Evolutionary conservation across 2,329 filamentous ascomycete genomes (phyloP).

Genomic region (Colletotrichum sp.): DNA sequence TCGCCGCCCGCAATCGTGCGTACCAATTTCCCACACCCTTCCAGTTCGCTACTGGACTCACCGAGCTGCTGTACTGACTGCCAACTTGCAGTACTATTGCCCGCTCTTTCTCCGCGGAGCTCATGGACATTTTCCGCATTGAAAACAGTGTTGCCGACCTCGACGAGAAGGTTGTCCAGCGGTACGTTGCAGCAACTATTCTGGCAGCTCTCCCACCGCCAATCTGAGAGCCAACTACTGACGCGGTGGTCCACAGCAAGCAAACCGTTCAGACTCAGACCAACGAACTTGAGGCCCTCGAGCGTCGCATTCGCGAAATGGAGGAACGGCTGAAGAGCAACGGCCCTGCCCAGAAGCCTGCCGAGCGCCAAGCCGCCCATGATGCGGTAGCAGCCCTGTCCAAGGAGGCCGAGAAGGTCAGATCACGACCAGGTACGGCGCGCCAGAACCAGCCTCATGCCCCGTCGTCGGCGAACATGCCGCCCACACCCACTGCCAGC

Average conservation of each 20-base stretch:
- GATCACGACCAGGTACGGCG: constrained; percentile 60
- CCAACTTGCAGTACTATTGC: constrained; percentile 74
- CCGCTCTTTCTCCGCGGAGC: constrained; percentile 82
- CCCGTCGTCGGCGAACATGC: constrained; percentile 61
- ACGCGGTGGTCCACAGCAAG: constrained; percentile 63
- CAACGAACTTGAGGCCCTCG: constrained; percentile 84
- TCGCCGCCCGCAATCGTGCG: constrained; percentile 84
- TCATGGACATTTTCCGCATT: constrained; percentile 89
- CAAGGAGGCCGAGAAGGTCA: constrained; percentile 39
- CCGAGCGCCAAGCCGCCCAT: constrained; percentile 21
- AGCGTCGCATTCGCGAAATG: constrained; percentile 83
- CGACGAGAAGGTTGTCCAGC: constrained; percentile 77
- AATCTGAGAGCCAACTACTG: neutral
- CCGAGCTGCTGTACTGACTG: neutral
- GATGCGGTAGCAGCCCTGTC: constrained; percentile 28
- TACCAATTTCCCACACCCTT: constrained; percentile 60
- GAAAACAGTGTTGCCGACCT: constrained; percentile 79
- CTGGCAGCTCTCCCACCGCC: neutral
- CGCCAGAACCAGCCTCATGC: constrained; percentile 55
- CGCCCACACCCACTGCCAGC: constrained; percentile 65
- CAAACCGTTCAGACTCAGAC: constrained; percentile 76
- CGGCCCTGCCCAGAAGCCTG: constrained; percentile 23
- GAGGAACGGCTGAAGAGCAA: constrained; percentile 72
- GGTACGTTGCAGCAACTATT: constrained; percentile 61
- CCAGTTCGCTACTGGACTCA: constrained; percentile 48